phyloP scores from a whole-genome alignment of 129 eudicot genomes.

The Apium graveolens region DNA sequence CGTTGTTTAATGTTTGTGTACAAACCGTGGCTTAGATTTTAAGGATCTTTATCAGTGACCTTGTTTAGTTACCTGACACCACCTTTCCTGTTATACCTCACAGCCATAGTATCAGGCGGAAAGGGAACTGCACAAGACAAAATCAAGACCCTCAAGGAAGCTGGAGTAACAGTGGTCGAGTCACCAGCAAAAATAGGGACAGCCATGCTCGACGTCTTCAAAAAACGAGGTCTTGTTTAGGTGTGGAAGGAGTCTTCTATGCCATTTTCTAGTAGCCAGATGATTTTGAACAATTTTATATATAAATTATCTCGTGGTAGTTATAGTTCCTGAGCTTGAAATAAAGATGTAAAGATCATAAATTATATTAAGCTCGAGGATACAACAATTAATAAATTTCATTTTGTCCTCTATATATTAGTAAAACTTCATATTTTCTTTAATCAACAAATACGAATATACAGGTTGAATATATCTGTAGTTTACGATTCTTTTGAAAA shows the following conservation, averaged over 20 bases:
- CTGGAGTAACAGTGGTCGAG: constrained; percentile 63
- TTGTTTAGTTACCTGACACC: not conserved
- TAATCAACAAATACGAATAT: too few relatives aligned
- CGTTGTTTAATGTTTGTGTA: not conserved
- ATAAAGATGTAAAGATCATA: too few relatives aligned
- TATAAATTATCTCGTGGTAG: too few relatives aligned
- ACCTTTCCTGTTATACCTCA: not conserved
- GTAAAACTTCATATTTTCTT: too few relatives aligned
- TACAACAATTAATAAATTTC: too few relatives aligned
- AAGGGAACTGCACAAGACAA: constrained; percentile 72
- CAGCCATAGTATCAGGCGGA: constrained; percentile 70
- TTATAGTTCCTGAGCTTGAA: too few relatives aligned
- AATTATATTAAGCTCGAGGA: too few relatives aligned
- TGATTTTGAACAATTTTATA: not conserved
- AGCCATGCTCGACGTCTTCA: constrained; percentile 53
- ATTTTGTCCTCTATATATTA: too few relatives aligned
- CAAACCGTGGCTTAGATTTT: not conserved
- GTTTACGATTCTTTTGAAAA: too few relatives aligned
- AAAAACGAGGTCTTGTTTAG: constrained; percentile 43
- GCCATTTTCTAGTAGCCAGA: not conserved
- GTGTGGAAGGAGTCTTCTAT: not conserved
- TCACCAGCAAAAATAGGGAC: constrained; percentile 62
- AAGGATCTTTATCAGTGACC: not conserved
- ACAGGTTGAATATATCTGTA: too few relatives aligned
- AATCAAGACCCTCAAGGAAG: constrained; percentile 44